Base-by-base conservation (phyloP, 169 alveolate genomes). In the Plasmodium ovale region DNA sequence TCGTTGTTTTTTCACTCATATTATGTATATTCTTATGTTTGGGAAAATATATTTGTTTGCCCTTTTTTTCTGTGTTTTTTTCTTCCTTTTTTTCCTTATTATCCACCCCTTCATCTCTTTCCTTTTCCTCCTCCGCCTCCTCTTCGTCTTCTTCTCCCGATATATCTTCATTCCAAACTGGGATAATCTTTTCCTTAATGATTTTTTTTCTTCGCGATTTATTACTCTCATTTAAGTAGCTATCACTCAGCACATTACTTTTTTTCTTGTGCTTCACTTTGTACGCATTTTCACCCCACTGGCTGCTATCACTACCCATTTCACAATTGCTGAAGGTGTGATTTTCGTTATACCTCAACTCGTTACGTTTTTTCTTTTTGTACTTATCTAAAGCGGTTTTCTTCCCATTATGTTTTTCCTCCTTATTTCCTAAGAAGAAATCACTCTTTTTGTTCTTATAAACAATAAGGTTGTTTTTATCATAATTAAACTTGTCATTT, bases 1-100 rank as follows among this genome's bases (percentile, higher is more conserved):
- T 67, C 3, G 82, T 51, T 49, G 27, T 64, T 35, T 82, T 82
- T 65, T 65, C 58, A 33, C 37, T 67, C 44, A 64, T 31, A 69
- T 56, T 39, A 42, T 65, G 3, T 37, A 25, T 29, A 64, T n/a
- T 31, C 16, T 51, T 25, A 23, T 44, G 12, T 39, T 51, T 65
- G n/a, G 12, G 7, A 19, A n/a, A n/a, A n/a, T 53, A 53, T 53
- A 53, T 19, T 25, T 19, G 23, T 51, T 23, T 70, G 1, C 25
- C 29, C 25, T 51, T 49, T 44, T 69, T 33, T 54, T 19, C 56
- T 14, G 2, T 19, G 21, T 56, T 37, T 2, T 72, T 12, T 0
- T 33, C 39, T 72, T n/a, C 59, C 10, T 72, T 27, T 16, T 54
- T 35, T 6, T 10, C 64, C 3, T 6, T 10, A 16, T 39, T 44